These are phyloP conservation scores for Podospora didyma DNA, from an alignment of 495 filamentous ascomycete species.

Conservation along the genomic window DNA sequence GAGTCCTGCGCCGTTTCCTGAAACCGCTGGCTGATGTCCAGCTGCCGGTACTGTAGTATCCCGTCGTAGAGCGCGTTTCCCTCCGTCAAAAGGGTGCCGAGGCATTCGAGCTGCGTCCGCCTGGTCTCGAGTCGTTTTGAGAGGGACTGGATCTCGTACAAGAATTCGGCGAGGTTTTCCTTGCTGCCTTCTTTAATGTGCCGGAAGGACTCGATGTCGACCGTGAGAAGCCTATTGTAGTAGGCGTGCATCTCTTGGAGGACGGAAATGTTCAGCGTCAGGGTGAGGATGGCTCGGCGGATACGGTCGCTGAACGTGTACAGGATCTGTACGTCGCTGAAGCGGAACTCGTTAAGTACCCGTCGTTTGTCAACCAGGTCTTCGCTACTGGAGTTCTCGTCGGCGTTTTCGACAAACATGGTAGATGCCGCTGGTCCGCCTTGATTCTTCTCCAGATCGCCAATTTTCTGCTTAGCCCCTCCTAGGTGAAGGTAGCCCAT, in stretches of 20 bases:
- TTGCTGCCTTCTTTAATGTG: slow-evolving; percentile 1
- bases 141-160: slow-evolving; percentile 5
- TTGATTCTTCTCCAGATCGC: slow-evolving; percentile 2
- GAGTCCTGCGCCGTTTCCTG: slow-evolving; percentile 1
- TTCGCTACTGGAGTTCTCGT: background rate
- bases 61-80: slow-evolving; percentile 16
- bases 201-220: background rate
- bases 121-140: slow-evolving; percentile 7
- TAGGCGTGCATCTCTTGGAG: slow-evolving; percentile 9
- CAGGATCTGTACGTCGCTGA: slow-evolving; percentile 31
- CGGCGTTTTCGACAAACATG: background rate
- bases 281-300: slow-evolving; percentile 27
- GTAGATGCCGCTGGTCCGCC: background rate
- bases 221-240: background rate
- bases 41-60: slow-evolving; percentile 8
- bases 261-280: slow-evolving; percentile 30
- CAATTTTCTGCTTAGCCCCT: background rate
- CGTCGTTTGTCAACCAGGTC: background rate
- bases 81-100: slow-evolving; percentile 10
- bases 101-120: slow-evolving; percentile 6
- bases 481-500: background rate
- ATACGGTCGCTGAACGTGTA: slow-evolving; percentile 34
- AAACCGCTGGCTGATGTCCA: slow-evolving; percentile 2
- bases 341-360: slow-evolving; percentile 23
- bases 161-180: slow-evolving; percentile 5